A percentile compares a stretch with the other conserved stretches of the same genome.
These are phyloP conservation scores for Kwoniella botswanensis DNA, from an alignment of 768 basidiomycete species.

Conservation along the genomic window DNA sequence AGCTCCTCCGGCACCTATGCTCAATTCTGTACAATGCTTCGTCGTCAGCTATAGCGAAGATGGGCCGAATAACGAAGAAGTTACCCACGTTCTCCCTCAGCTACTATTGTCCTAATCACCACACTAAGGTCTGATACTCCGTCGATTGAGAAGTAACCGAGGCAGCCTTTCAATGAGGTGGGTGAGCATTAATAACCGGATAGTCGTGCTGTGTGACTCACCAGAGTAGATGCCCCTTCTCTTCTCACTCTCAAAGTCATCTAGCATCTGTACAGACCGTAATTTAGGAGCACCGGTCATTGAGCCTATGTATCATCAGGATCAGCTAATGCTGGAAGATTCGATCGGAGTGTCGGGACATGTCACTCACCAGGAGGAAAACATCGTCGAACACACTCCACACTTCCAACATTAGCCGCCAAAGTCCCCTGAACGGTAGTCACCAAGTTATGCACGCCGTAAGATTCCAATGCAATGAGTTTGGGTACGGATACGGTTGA, in stretches of 20 bases:
- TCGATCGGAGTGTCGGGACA: not conserved
- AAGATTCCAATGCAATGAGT: constrained; percentile 87
- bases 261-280: constrained; percentile 86
- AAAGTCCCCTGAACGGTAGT: constrained; percentile 84
- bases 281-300: constrained; percentile 99
- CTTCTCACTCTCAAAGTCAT: constrained; percentile 72
- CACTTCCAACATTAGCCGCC: constrained; percentile 63
- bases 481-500: constrained; percentile 80
- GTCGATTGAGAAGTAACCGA: constrained; percentile 89
- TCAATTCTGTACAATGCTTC: constrained; percentile 39
- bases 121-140: constrained; percentile 93
- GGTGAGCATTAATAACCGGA: not conserved
- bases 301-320: constrained; percentile 65
- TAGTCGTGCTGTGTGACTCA: constrained; percentile 17
- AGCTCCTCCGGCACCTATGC: constrained; percentile 89
- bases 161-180: constrained; percentile 65
- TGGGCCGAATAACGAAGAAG: not conserved
- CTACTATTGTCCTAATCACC: constrained; percentile 85
- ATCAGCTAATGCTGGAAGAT: not conserved
- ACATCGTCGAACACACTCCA: constrained; percentile 76
- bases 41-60: too few relatives aligned
- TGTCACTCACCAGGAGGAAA: constrained; percentile 76
- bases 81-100: constrained; percentile 42
- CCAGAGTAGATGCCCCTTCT: constrained; percentile 77
- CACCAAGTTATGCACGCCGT: constrained; percentile 93